Conservation (phyloP, 2,329 filamentous ascomycete genomes). For the Xylariaceae sp. region DNA sequence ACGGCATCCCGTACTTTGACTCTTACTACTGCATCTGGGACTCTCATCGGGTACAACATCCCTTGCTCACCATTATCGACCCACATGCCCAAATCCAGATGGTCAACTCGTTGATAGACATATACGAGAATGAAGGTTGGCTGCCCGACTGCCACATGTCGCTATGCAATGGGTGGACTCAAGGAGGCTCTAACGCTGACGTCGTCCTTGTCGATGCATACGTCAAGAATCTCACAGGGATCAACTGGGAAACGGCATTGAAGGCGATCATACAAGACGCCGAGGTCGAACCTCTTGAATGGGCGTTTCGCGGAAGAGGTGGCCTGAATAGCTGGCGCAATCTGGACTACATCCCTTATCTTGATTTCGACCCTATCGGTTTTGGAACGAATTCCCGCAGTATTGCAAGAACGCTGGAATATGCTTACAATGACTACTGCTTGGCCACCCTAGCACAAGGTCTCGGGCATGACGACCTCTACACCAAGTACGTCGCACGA, state of each 20-base stretch:
- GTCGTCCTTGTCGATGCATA: conserved; percentile 60
- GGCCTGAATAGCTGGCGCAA: conserved; percentile 62
- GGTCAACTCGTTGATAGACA: conserved; percentile 61
- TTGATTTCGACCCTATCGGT: conserved; percentile 57
- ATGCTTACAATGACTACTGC: conserved; percentile 62
- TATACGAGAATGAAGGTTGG: conserved; percentile 61
- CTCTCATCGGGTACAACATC: conserved; percentile 58
- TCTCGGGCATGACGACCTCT: conserved; percentile 37
- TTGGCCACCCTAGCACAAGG: conserved; percentile 42
- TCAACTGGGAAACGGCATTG: conserved; percentile 59
- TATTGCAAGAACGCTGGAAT: conserved; percentile 65
- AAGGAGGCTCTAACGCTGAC: conserved; percentile 65
- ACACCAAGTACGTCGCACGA: conserved; percentile 48
- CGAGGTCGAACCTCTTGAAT: conserved; percentile 57
- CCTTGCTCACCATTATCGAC: conserved; percentile 60
- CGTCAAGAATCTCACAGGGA: conserved; percentile 56
- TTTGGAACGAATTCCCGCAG: conserved; percentile 60
- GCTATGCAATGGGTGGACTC: conserved; percentile 62
- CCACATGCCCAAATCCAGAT: conserved; percentile 56
- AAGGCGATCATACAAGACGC: conserved; percentile 63
- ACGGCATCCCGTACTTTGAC: conserved; percentile 60
- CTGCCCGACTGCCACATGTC: conserved; percentile 67
- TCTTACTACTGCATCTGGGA: conserved; percentile 59
- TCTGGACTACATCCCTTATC: conserved; percentile 60
- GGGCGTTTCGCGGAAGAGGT: conserved; percentile 62